Percentiles rank a stretch among this genome's conserved stretches.
These are phyloP conservation scores for Cylindrodendrum hubeiense DNA, from an alignment of 2,329 filamentous ascomycete genomes.

Conservation along the genomic window DNA sequence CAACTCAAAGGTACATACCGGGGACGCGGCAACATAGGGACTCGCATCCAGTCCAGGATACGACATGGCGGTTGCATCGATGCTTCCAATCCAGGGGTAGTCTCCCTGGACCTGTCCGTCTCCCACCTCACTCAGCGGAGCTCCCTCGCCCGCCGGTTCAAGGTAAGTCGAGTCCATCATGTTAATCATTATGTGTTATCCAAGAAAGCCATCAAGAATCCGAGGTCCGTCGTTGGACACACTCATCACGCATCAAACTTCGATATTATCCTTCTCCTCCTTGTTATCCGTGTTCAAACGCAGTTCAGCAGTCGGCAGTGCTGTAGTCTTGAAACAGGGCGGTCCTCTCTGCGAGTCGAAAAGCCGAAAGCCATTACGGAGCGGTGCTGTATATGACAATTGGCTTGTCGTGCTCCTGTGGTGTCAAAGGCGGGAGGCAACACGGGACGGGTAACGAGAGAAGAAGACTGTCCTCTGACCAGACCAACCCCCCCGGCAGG, in stretches of 20 bases:
- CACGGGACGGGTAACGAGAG: not conserved
- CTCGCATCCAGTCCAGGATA: constrained; percentile 35
- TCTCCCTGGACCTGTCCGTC: constrained; percentile 16
- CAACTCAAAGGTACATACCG: constrained; percentile 27
- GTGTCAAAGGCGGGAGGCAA: not conserved
- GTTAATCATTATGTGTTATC: constrained; percentile 37
- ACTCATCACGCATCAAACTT: constrained; percentile 39
- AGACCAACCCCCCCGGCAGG: not conserved
- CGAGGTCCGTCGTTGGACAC: constrained; percentile 38
- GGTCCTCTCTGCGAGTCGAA: constrained; percentile 41
- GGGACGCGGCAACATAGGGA: constrained; percentile 33
- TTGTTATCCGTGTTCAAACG: constrained; percentile 25
- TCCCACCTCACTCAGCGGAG: constrained; percentile 24
- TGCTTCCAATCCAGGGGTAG: constrained; percentile 37
- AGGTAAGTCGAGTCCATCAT: constrained; percentile 42
- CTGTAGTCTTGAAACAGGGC: constrained; percentile 42
- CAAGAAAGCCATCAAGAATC: constrained; percentile 42
- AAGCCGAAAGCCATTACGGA: constrained; percentile 45
- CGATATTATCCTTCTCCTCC: constrained; percentile 6
- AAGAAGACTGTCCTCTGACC: not conserved
- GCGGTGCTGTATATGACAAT: constrained; percentile 18
- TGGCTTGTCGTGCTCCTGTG: constrained; percentile 16
- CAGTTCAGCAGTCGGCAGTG: constrained; percentile 45
- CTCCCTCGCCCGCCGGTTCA: constrained; percentile 34
- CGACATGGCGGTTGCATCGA: constrained; percentile 37